A percentile compares a stretch with the other conserved stretches of the same genome.
These are phyloP conservation scores for Colletotrichum sp. DNA, from an alignment of 2,329 filamentous ascomycete species.

Conservation along the genomic window DNA sequence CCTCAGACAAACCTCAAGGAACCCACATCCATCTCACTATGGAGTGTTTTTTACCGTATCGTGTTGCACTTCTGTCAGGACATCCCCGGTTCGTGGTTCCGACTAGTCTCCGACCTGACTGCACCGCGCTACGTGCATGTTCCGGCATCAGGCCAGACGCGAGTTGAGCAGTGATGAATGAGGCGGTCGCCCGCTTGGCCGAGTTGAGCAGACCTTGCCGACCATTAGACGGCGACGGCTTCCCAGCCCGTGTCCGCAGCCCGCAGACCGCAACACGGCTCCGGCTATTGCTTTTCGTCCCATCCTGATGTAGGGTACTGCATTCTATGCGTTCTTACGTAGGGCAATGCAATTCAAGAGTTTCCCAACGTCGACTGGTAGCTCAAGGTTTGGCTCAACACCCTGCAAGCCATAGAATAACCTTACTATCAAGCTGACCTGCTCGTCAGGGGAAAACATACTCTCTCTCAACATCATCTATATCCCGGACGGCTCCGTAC, in stretches of 20 bases:
- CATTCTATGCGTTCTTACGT: background rate
- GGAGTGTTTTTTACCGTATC: background rate
- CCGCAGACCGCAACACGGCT: background rate
- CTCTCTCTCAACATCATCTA: background rate
- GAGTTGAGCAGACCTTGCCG: background rate
- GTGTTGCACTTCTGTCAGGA: background rate
- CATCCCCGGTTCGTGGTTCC: background rate
- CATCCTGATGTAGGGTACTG: background rate
- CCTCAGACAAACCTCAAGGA: background rate
- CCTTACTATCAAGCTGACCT: background rate
- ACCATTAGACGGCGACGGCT: background rate
- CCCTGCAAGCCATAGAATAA: background rate
- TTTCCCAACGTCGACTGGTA: background rate
- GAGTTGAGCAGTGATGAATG: background rate
- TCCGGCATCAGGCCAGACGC: background rate
- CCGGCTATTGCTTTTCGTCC: background rate
- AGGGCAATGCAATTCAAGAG: background rate
- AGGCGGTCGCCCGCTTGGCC: background rate
- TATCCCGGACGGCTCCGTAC: background rate
- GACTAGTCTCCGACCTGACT: background rate
- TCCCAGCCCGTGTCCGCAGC: background rate
- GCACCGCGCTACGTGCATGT: background rate
- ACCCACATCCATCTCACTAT: slow-evolving; percentile 3
- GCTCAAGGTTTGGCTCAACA: background rate
- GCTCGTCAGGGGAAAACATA: background rate